phyloP scores from a whole-genome alignment of 345 rosid species.

The Microcos paniculata region DNA sequence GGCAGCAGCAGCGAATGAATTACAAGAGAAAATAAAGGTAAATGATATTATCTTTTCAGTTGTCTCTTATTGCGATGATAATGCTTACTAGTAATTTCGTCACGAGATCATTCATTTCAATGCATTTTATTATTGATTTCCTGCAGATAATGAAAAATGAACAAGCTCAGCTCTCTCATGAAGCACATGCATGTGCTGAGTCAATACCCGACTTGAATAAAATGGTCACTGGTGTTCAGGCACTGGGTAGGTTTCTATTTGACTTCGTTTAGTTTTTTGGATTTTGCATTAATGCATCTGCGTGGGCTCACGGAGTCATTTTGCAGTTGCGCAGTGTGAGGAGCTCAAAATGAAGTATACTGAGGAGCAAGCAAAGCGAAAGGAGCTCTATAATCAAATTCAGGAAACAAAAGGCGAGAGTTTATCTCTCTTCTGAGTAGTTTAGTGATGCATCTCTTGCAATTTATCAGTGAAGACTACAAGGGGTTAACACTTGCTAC shows the following conservation, averaged over 20 bases:
- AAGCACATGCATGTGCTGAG: conserved; percentile 81
- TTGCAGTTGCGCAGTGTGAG: conserved; percentile 86
- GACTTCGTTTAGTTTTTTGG: background rate
- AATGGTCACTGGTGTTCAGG: conserved; percentile 88
- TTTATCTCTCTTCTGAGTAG: conserved; percentile 5
- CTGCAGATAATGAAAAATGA: conserved; percentile 78
- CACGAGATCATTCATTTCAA: background rate
- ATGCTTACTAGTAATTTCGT: background rate
- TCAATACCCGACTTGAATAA: conserved; percentile 76
- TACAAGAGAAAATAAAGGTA: conserved; percentile 73
- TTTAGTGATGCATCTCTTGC: conserved; percentile 11
- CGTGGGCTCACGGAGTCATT: conserved; percentile 22
- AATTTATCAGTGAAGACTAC: background rate
- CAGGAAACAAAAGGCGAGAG: conserved; percentile 77
- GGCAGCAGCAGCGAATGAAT: conserved; percentile 44
- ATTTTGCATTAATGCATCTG: conserved; percentile 6
- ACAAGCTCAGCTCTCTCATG: conserved; percentile 67
- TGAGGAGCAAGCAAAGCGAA: conserved; percentile 86
- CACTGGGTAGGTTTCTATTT: conserved; percentile 59
- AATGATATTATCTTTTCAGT: conserved; percentile 10
- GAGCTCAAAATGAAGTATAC: conserved; percentile 77
- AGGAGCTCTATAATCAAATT: conserved; percentile 84
- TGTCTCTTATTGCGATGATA: conserved; percentile 6
- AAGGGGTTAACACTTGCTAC: background rate
- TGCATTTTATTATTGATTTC: conserved; percentile 12